Evolutionary conservation across 1,284 basidiomycete genomes (phyloP).

Genomic region (Laetiporus sulphureus): DNA sequence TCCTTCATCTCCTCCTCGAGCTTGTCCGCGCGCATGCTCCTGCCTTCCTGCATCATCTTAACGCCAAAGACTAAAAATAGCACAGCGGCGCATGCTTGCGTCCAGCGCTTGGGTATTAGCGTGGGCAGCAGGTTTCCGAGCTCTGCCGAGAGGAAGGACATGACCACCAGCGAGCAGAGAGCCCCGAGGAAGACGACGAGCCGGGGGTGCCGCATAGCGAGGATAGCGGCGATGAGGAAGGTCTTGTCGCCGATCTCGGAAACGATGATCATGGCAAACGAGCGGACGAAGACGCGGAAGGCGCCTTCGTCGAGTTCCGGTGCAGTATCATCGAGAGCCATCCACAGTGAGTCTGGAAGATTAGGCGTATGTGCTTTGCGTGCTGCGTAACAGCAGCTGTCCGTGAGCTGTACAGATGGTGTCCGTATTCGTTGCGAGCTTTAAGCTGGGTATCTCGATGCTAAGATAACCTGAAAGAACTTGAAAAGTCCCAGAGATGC

Average conservation of each 20-base stretch:
- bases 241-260: constrained; percentile 98
- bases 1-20: constrained; percentile 92
- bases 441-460: too few species aligned
- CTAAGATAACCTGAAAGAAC: too few species aligned
- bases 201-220: constrained; percentile 91
- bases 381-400: too few species aligned
- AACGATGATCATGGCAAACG: constrained; percentile 84
- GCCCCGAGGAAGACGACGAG: constrained; percentile 86
- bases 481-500: too few species aligned
- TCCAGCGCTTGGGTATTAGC: constrained; percentile 75
- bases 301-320: constrained; percentile 28
- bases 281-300: constrained; percentile 57
- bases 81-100: constrained; percentile 71
- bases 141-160: constrained; percentile 87
- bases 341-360: too few species aligned
- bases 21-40: constrained; percentile 74
- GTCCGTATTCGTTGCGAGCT: too few species aligned
- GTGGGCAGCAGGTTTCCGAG: constrained; percentile 83
- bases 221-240: constrained; percentile 94
- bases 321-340: constrained; percentile 19
- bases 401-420: too few species aligned
- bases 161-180: constrained; percentile 82
- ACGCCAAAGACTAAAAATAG: constrained; percentile 85
- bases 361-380: too few species aligned
- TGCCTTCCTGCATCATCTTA: constrained; percentile 80